A percentile compares a stretch with the other conserved stretches of the same genome.
Evolutionary conservation across 345 rosid genomes (phyloP).

Genomic region (Psidium friedrichsthalianum): DNA sequence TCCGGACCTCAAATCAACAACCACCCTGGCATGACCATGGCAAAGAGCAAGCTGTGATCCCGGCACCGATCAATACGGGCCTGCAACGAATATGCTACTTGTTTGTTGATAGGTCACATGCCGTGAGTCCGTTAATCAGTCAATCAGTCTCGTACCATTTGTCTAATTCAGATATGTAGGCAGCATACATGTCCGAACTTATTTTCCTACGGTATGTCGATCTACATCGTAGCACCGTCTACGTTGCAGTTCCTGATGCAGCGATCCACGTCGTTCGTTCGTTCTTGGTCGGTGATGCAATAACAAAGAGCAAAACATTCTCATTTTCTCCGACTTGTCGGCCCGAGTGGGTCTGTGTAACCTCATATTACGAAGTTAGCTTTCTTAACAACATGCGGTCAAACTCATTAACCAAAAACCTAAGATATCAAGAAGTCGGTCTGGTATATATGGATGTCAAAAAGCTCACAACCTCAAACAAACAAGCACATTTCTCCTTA

Average conservation of each 20-base stretch:
- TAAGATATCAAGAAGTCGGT: too few species aligned
- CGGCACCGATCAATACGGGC: too few species aligned
- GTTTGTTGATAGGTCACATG: too few species aligned
- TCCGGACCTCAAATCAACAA: not conserved
- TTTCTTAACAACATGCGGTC: not conserved
- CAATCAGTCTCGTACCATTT: not conserved
- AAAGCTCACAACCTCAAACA: not conserved
- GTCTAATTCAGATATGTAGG: not conserved
- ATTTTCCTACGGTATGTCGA: not conserved
- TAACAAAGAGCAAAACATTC: too few species aligned
- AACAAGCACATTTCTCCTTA: not conserved
- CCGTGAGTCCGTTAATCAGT: not conserved
- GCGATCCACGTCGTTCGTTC: not conserved
- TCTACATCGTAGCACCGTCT: not conserved
- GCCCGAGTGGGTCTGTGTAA: not conserved
- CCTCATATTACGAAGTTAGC: not conserved
- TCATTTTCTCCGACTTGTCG: not conserved
- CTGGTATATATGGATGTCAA: not conserved
- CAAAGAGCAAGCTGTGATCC: not conserved
- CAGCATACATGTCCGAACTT: not conserved
- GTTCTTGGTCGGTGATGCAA: not conserved
- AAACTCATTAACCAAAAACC: not conserved
- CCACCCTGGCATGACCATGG: not conserved
- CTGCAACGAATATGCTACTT: too few species aligned
- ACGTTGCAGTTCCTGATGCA: not conserved